Percentiles rank a stretch among this genome's conserved stretches.
Evolutionary conservation across 2,329 filamentous ascomycete species (phyloP).

Genomic region (Xylariaceae sp.): DNA sequence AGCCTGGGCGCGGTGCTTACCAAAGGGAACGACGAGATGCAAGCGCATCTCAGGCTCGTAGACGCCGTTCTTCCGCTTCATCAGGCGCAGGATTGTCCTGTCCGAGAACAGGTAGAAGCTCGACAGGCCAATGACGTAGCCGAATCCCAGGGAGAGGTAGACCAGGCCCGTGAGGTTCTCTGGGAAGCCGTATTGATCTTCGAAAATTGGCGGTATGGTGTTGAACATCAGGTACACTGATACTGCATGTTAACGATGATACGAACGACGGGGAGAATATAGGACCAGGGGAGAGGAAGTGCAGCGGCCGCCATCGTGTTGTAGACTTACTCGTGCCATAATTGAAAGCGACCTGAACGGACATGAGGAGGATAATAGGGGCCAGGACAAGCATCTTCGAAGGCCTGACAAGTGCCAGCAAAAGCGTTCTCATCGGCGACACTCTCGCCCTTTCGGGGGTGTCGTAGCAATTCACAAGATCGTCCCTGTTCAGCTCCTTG

Average conservation of each 20-base stretch:
- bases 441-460: constrained; percentile 19
- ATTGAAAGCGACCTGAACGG: constrained; percentile 48
- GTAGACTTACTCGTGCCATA: constrained; percentile 40
- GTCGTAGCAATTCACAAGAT: constrained; percentile 46
- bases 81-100: constrained; percentile 43
- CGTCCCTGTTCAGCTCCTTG: constrained; percentile 43
- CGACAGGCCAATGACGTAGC: constrained; percentile 39
- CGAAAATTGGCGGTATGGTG: constrained; percentile 49
- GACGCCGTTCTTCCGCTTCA: constrained; percentile 38
- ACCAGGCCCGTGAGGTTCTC: constrained; percentile 45
- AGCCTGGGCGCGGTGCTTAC: constrained; percentile 4
- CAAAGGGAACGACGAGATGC: constrained; percentile 29
- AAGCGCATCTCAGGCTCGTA: constrained; percentile 33
- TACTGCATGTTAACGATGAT: background rate
- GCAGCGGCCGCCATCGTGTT: background rate
- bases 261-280: background rate
- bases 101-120: constrained; percentile 44
- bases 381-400: constrained; percentile 49
- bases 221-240: constrained; percentile 50
- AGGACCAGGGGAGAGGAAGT: background rate
- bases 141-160: constrained; percentile 46
- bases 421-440: constrained; percentile 33
- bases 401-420: constrained; percentile 46
- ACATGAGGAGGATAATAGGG: constrained; percentile 44
- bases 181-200: constrained; percentile 44